A percentile compares a stretch with the other conserved stretches of the same genome.
These are phyloP conservation scores for Tulasnella sp. DNA, from an alignment of 768 basidiomycete species.

Conservation along the genomic window DNA sequence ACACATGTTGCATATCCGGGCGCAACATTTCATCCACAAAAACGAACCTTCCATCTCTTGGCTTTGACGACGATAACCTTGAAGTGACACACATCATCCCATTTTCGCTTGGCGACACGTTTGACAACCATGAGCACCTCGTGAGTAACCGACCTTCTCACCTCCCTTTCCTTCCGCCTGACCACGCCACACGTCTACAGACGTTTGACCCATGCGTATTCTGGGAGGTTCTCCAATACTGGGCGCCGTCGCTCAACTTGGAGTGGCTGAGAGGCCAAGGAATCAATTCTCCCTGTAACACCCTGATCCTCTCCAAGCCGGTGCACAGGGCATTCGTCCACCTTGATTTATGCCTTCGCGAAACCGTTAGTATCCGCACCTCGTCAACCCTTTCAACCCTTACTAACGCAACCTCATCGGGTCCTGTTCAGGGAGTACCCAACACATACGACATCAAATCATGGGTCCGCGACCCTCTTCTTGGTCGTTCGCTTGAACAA, in stretches of 20 bases:
- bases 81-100: background rate
- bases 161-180: background rate
- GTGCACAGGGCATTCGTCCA: background rate
- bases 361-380: background rate
- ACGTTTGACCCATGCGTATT: constrained; percentile 1
- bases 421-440: too few relatives aligned
- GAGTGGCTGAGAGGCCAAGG: constrained; percentile 2
- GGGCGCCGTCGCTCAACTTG: background rate
- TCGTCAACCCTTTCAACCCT: background rate
- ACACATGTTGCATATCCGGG: background rate
- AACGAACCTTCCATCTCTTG: background rate
- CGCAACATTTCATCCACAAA: background rate
- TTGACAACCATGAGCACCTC: background rate
- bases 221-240: constrained; percentile 1
- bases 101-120: background rate
- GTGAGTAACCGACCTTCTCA: background rate
- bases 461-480: background rate
- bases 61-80: background rate
- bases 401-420: background rate
- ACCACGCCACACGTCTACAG: background rate
- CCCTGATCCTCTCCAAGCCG: background rate
- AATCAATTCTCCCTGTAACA: background rate
- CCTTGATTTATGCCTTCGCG: background rate
- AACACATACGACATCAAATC: background rate
- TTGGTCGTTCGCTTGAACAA: background rate